Evolutionary conservation across 331 rosid genomes (phyloP).

Genomic region (Saraca asoca): DNA sequence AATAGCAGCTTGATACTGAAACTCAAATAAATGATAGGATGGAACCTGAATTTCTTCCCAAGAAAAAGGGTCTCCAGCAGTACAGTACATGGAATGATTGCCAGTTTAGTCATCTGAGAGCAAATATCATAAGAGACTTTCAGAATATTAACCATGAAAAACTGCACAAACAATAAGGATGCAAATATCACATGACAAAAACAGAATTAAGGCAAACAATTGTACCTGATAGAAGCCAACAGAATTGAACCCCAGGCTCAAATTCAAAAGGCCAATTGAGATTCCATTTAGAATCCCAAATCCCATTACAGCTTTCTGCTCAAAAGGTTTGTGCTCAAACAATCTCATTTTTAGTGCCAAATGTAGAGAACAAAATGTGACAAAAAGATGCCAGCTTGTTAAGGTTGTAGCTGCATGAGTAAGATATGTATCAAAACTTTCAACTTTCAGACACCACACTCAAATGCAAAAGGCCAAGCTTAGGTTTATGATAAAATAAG

Average conservation of each 20-base stretch:
- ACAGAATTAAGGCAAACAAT: slow-evolving; percentile 25
- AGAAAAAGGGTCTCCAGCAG: slow-evolving; percentile 62
- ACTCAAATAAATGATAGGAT: slow-evolving; percentile 10
- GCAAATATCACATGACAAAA: slow-evolving; percentile 19
- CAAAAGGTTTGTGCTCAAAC: slow-evolving; percentile 66
- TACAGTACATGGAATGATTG: slow-evolving; percentile 66
- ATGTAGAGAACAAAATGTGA: slow-evolving; percentile 66
- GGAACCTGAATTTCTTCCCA: slow-evolving; percentile 59
- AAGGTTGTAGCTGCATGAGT: slow-evolving; percentile 57
- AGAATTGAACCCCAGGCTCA: slow-evolving; percentile 68
- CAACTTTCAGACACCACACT: background rate
- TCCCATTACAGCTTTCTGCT: slow-evolving; percentile 59
- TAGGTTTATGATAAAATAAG: slow-evolving; percentile 14
- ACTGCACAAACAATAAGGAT: slow-evolving; percentile 7
- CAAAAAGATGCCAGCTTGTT: slow-evolving; percentile 75
- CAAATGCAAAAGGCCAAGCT: slow-evolving; percentile 14
- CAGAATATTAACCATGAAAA: slow-evolving; percentile 6
- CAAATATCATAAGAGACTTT: slow-evolving; percentile 23
- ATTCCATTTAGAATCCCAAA: slow-evolving; percentile 67
- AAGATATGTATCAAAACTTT: slow-evolving; percentile 30
- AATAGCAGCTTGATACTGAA: slow-evolving; percentile 20
- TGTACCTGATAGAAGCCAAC: slow-evolving; percentile 66
- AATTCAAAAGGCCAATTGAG: slow-evolving; percentile 66
- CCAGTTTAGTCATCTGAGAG: slow-evolving; percentile 66
- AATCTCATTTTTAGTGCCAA: slow-evolving; percentile 58